phyloP scores from a whole-genome alignment of 805 yeast species.

The Hanseniaspora vineae region DNA sequence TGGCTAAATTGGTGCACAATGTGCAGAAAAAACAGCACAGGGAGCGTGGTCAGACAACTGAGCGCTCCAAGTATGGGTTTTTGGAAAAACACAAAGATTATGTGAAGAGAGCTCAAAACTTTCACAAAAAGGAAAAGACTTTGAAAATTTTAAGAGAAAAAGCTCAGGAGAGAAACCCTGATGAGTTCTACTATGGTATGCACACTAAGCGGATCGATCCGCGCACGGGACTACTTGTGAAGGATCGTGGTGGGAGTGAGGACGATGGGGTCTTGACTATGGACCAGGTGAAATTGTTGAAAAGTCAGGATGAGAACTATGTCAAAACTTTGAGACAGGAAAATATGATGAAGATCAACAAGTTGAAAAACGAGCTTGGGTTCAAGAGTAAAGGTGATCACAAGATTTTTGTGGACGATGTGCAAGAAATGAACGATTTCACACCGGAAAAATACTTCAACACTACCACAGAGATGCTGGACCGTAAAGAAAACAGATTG shows the following conservation, averaged over 20 bases:
- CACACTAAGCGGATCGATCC: constrained; percentile 51
- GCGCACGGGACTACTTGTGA: constrained; percentile 45
- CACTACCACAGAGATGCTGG: constrained; percentile 52
- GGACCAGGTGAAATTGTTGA: constrained; percentile 71
- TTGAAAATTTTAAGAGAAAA: constrained; percentile 61
- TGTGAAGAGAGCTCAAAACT: constrained; percentile 55
- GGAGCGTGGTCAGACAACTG: constrained; percentile 79
- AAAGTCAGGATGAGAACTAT: constrained; percentile 85
- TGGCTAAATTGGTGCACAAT: constrained; percentile 77
- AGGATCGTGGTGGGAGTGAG: constrained; percentile 42
- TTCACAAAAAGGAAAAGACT: constrained; percentile 43
- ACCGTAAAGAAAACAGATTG: constrained; percentile 60
- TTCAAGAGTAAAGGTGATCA: constrained; percentile 60
- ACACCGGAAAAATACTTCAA: constrained; percentile 54
- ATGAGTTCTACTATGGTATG: constrained; percentile 96
- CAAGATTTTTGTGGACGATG: constrained; percentile 69
- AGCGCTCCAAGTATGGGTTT: constrained; percentile 65
- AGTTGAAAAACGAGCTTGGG: constrained; percentile 29
- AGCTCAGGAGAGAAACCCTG: constrained; percentile 70
- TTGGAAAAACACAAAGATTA: constrained; percentile 89
- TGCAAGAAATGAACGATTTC: constrained; percentile 42
- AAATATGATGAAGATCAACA: constrained; percentile 54
- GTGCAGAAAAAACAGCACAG: constrained; percentile 93
- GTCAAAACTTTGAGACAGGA: constrained; percentile 61
- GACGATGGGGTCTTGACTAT: constrained; percentile 40